Conservation (phyloP, 179 eudicot genomes). For the Spinacia oleracea region DNA sequence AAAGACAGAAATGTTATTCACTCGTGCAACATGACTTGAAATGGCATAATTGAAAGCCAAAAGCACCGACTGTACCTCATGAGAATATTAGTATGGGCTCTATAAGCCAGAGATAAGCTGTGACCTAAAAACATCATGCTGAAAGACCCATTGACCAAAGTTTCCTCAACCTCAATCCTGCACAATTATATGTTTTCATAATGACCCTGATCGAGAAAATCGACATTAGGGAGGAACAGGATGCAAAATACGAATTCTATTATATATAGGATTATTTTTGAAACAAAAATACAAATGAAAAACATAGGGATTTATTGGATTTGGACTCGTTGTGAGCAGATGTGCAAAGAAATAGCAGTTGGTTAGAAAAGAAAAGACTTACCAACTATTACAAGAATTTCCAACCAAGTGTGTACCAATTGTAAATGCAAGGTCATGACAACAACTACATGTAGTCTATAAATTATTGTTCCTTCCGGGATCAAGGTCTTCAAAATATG, state of each 20-base stretch:
- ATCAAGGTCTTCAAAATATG: not conserved
- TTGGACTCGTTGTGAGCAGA: not conserved
- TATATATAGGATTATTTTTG: not conserved
- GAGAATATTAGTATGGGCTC: conserved; percentile 74
- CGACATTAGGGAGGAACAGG: not conserved
- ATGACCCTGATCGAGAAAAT: conserved; percentile 11
- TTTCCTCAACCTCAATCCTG: conserved; percentile 95
- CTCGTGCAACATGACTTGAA: not conserved
- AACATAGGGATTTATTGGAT: not conserved
- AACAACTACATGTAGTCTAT: not conserved
- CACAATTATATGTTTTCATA: conserved; percentile 26
- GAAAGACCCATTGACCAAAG: conserved; percentile 77
- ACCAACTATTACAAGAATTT: not conserved
- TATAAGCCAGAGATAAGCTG: conserved; percentile 74
- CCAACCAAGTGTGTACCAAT: not conserved
- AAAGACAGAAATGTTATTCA: conserved; percentile 11
- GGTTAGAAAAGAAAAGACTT: not conserved
- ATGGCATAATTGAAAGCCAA: conserved; percentile 1
- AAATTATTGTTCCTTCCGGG: not conserved
- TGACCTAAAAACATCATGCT: conserved; percentile 90
- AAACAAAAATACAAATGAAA: not conserved
- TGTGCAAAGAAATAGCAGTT: not conserved
- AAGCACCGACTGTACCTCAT: conserved; percentile 57
- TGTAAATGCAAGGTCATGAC: not conserved
- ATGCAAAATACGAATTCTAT: not conserved